Evolutionary conservation across 257 asterid genomes (phyloP).

Genomic region (Prunella vulgaris): DNA sequence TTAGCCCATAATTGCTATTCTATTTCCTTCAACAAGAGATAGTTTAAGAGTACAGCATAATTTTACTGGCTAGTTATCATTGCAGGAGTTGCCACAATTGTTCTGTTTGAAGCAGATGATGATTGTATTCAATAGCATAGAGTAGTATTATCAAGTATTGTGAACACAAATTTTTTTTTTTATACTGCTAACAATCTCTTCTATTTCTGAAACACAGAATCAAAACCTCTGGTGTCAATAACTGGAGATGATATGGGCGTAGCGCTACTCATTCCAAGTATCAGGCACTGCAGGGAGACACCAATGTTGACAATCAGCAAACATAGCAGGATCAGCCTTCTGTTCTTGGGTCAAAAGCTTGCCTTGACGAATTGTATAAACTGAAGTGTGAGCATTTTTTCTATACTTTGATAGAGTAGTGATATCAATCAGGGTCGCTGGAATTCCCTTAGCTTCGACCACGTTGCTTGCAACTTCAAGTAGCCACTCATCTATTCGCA

Average conservation of each 20-base stretch:
- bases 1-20: background rate
- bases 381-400: slow-evolving; percentile 49
- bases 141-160: background rate
- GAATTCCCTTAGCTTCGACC: slow-evolving; percentile 16
- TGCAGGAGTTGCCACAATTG: too few species aligned
- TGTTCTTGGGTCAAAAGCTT: slow-evolving; percentile 40
- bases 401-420: slow-evolving; percentile 46
- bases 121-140: too few species aligned
- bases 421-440: slow-evolving; percentile 33
- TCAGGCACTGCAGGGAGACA: slow-evolving; percentile 38
- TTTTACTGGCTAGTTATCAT: background rate
- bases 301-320: slow-evolving; percentile 53
- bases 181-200: too few species aligned
- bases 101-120: too few species aligned
- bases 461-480: slow-evolving; percentile 22
- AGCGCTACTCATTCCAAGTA: slow-evolving; percentile 18
- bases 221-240: slow-evolving; percentile 14
- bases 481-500: slow-evolving; percentile 39
- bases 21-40: too few species aligned
- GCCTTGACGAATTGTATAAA: slow-evolving; percentile 43
- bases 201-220: background rate
- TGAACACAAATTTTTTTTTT: too few species aligned
- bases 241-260: slow-evolving; percentile 36
- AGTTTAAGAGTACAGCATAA: background rate
- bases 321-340: slow-evolving; percentile 36